Conservation (phyloP, 2,329 filamentous ascomycete genomes). For the Pyrenophora graminea region DNA sequence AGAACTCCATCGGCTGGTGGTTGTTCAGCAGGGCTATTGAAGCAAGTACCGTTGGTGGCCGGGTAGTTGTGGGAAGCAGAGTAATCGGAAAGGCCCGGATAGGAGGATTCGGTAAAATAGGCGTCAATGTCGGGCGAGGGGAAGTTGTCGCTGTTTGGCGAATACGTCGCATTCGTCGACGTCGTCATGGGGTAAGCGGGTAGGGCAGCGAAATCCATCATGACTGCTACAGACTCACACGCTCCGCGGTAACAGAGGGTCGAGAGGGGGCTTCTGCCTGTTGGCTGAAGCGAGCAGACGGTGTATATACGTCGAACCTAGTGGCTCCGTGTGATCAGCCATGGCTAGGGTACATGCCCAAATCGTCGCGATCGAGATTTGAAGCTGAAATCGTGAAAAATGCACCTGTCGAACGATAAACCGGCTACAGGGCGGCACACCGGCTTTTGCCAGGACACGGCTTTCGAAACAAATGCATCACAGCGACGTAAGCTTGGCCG, state of each 20-base stretch:
- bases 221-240: background rate
- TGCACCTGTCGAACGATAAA: constrained; percentile 10
- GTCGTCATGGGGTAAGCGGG: constrained; percentile 1
- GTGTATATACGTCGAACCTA: constrained; percentile 8
- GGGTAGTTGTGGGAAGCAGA: constrained; percentile 1
- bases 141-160: constrained; percentile 10
- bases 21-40: background rate
- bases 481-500: constrained; percentile 9
- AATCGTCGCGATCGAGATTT: constrained; percentile 8
- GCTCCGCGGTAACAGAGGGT: background rate
- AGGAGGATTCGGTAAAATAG: constrained; percentile 6
- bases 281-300: background rate
- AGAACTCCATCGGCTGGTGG: background rate
- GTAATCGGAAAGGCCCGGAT: constrained; percentile 4
- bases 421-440: constrained; percentile 1
- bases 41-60: background rate
- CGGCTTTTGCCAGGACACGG: constrained; percentile 3
- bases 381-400: constrained; percentile 2
- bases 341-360: constrained; percentile 5
- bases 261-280: background rate
- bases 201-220: constrained; percentile 9
- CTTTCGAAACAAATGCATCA: constrained; percentile 6
- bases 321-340: constrained; percentile 3
- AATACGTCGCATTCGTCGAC: constrained; percentile 1
- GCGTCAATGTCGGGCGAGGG: constrained; percentile 9